Conservation (phyloP, 202 grass and related monocot genomes). For the Brachypodium distachyon region DNA sequence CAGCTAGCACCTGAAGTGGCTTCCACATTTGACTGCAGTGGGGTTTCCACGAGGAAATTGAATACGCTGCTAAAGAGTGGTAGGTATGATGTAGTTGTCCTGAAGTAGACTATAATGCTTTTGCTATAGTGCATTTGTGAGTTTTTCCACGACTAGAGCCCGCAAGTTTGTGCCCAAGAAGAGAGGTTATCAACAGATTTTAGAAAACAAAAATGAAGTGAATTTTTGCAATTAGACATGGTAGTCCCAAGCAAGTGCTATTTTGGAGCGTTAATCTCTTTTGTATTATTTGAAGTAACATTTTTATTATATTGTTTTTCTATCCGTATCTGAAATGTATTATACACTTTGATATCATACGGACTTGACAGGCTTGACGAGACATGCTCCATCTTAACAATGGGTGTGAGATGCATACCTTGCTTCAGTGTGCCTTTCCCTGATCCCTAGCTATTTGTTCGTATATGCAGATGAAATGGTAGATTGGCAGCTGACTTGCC, state of each 20-base stretch:
- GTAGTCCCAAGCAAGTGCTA: not conserved
- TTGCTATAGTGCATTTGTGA: not conserved
- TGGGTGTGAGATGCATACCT: not conserved
- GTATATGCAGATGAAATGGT: conserved; percentile 8
- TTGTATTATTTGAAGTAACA: not conserved
- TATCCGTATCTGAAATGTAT: not conserved
- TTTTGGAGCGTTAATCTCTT: not conserved
- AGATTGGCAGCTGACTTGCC: not conserved
- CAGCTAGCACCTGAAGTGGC: not conserved
- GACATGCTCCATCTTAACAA: not conserved
- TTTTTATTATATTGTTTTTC: not conserved
- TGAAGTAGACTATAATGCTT: not conserved
- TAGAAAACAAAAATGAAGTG: too few relatives aligned
- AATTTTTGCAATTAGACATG: not conserved
- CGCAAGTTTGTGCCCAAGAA: not conserved
- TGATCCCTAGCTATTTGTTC: not conserved
- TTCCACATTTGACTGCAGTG: not conserved
- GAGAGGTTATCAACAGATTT: not conserved
- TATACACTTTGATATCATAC: not conserved
- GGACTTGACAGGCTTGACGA: not conserved
- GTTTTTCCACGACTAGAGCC: not conserved
- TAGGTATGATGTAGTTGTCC: not conserved
- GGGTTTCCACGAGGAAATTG: not conserved
- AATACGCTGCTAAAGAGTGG: not conserved
- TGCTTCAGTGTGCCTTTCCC: not conserved